phyloP scores from a whole-genome alignment of 345 rosid species.

The Bretschneidera sinensis region DNA sequence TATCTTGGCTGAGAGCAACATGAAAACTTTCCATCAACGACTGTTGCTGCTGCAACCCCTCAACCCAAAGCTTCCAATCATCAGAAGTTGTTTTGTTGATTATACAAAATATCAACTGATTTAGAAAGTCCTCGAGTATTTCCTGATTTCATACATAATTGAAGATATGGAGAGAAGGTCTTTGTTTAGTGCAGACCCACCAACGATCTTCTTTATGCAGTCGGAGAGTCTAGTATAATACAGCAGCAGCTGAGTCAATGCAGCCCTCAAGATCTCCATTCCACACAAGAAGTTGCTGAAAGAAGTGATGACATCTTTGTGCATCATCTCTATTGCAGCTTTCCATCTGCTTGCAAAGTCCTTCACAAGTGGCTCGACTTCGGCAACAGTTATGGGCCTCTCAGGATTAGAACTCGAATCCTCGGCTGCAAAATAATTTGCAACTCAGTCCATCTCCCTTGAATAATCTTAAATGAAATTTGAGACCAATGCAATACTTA shows the following conservation, averaged over 20 bases:
- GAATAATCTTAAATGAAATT: slow-evolving; percentile 1
- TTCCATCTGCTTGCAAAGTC: slow-evolving; percentile 97
- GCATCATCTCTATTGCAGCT: slow-evolving; percentile 90
- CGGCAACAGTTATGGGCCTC: slow-evolving; percentile 58
- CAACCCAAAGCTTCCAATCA: too few relatives aligned
- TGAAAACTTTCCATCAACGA: too few relatives aligned
- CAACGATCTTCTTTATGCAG: slow-evolving; percentile 65
- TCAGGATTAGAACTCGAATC: slow-evolving; percentile 62
- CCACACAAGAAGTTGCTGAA: slow-evolving; percentile 96
- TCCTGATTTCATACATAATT: too few relatives aligned
- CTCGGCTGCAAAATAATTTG: too few relatives aligned
- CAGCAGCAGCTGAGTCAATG: slow-evolving; percentile 94
- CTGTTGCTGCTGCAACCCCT: too few relatives aligned
- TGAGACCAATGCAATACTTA: slow-evolving; percentile 36
- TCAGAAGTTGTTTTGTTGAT: too few relatives aligned
- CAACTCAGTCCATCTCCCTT: too few relatives aligned
- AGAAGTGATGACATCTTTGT: slow-evolving; percentile 96
- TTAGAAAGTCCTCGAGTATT: too few relatives aligned
- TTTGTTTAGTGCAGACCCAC: slow-evolving; percentile 78
- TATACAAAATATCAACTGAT: too few relatives aligned
- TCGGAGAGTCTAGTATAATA: slow-evolving; percentile 91
- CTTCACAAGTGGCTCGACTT: slow-evolving; percentile 85
- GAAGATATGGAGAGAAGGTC: slow-evolving; percentile 89
- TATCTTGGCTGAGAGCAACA: too few relatives aligned
- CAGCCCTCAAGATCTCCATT: too few relatives aligned